phyloP scores from a whole-genome alignment of 768 basidiomycete genomes.

The Collybia nuda region DNA sequence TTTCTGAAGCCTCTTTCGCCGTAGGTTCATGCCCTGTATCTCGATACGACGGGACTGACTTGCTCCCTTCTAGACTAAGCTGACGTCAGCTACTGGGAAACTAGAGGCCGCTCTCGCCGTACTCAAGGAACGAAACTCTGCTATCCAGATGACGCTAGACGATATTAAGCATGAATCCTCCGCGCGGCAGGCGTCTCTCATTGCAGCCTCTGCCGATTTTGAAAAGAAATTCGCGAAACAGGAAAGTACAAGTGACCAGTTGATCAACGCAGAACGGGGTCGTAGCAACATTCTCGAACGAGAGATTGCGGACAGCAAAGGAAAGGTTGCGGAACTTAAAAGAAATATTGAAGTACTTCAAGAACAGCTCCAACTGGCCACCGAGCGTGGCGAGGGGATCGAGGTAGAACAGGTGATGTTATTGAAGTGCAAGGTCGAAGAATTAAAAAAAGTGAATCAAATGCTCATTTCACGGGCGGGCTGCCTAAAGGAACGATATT shows the following conservation, averaged over 20 bases:
- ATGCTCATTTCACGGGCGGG: slow-evolving; percentile 22
- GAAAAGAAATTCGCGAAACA: slow-evolving; percentile 27
- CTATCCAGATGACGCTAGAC: slow-evolving; percentile 20
- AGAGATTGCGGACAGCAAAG: slow-evolving; percentile 16
- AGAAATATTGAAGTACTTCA: slow-evolving; percentile 7
- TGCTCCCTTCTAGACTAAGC: slow-evolving; percentile 7
- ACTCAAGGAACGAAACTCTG: slow-evolving; percentile 37
- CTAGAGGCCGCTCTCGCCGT: slow-evolving; percentile 37
- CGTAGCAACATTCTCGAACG: slow-evolving; percentile 26
- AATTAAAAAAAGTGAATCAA: slow-evolving; percentile 21
- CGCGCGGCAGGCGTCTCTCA: slow-evolving; percentile 13
- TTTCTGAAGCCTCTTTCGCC: slow-evolving; percentile 32
- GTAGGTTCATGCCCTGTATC: slow-evolving; percentile 20
- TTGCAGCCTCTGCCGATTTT: slow-evolving; percentile 13
- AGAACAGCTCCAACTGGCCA: slow-evolving; percentile 9
- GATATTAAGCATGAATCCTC: slow-evolving; percentile 27
- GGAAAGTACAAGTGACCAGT: slow-evolving; percentile 23
- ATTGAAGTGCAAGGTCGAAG: slow-evolving; percentile 13
- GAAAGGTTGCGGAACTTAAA: slow-evolving; percentile 10
- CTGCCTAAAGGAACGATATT: slow-evolving; percentile 39
- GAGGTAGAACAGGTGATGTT: slow-evolving; percentile 11
- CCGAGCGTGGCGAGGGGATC: neutral
- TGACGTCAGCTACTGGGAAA: slow-evolving; percentile 31
- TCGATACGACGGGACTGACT: neutral
- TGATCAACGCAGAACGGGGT: slow-evolving; percentile 23